phyloP scores from a whole-genome alignment of 2,329 filamentous ascomycete species.

The Nannizziopsis barbatae region DNA sequence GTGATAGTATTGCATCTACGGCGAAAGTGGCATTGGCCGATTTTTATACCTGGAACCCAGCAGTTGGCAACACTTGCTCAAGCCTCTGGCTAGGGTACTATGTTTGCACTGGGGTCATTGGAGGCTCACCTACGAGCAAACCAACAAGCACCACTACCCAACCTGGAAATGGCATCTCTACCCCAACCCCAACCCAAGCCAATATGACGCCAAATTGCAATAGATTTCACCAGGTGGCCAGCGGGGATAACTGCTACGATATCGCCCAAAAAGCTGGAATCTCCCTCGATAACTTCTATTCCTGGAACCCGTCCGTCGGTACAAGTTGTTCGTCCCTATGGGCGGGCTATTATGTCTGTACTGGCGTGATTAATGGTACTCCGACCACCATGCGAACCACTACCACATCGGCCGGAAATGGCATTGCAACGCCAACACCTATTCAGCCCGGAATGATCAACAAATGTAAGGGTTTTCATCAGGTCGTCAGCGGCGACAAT shows the following conservation, averaged over 20 bases:
- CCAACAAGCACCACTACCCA: too few species aligned
- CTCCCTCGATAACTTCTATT: conserved; percentile 7
- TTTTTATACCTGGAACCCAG: conserved; percentile 4
- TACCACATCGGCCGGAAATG: conserved; percentile 5
- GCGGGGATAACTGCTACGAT: conserved; percentile 2
- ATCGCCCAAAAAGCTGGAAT: conserved; percentile 9
- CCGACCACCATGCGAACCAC: background rate
- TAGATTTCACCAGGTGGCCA: conserved; percentile 2
- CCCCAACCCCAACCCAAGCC: conserved; percentile 2
- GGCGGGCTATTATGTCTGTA: background rate
- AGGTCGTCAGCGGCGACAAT: conserved; percentile 18
- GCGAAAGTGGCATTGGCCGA: background rate
- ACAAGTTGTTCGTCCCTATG: background rate
- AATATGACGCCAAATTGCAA: conserved; percentile 6
- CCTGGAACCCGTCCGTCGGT: conserved; percentile 10
- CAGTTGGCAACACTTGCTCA: background rate
- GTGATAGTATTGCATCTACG: background rate
- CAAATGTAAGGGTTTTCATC: conserved; percentile 21
- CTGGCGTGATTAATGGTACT: background rate
- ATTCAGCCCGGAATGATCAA: conserved; percentile 17
- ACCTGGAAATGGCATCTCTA: too few species aligned
- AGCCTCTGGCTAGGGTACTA: background rate
- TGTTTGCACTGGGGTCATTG: background rate
- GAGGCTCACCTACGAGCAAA: too few species aligned
- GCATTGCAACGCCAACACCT: conserved; percentile 11